These are phyloP conservation scores for Podosphaera aphanis DNA, from an alignment of 2,329 filamentous ascomycete genomes.

Conservation along the genomic window DNA sequence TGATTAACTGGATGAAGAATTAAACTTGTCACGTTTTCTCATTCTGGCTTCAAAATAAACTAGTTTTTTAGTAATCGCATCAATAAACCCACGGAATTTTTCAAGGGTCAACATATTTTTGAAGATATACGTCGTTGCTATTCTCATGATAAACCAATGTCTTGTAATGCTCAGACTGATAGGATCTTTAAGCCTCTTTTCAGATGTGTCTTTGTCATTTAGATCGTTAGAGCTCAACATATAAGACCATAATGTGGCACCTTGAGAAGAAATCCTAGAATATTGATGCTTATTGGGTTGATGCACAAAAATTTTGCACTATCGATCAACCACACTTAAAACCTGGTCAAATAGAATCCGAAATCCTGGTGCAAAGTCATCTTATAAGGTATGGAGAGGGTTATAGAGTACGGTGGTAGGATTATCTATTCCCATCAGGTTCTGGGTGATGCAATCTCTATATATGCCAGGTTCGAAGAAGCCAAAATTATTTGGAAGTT, in stretches of 20 bases:
- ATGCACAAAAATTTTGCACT: constrained; percentile 11
- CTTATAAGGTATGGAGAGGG: neutral
- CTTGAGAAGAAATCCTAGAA: constrained; percentile 6
- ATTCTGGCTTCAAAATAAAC: constrained; percentile 7
- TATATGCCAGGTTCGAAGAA: no score
- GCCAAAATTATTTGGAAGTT: no score
- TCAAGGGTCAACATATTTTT: constrained; percentile 16
- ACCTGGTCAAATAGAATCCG: constrained; percentile 5
- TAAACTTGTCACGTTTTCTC: constrained; percentile 12
- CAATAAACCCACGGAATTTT: constrained; percentile 17
- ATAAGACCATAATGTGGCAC: constrained; percentile 17
- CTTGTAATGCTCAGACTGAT: constrained; percentile 15
- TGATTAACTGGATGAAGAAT: constrained; percentile 1
- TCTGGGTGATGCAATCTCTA: no score
- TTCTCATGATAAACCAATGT: constrained; percentile 18
- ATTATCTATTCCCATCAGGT: neutral
- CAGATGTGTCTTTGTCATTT: constrained; percentile 14
- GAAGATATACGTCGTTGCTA: constrained; percentile 18
- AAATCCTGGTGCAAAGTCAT: constrained; percentile 4
- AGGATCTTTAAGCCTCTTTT: constrained; percentile 15
- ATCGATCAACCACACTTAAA: constrained; percentile 11
- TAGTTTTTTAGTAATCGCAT: constrained; percentile 9
- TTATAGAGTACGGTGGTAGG: neutral
- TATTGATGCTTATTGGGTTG: constrained; percentile 8
- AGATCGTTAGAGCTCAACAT: constrained; percentile 16